These are phyloP conservation scores for Novymonas esmeraldas DNA, from an alignment of 208 protist species.

Conservation along the genomic window DNA sequence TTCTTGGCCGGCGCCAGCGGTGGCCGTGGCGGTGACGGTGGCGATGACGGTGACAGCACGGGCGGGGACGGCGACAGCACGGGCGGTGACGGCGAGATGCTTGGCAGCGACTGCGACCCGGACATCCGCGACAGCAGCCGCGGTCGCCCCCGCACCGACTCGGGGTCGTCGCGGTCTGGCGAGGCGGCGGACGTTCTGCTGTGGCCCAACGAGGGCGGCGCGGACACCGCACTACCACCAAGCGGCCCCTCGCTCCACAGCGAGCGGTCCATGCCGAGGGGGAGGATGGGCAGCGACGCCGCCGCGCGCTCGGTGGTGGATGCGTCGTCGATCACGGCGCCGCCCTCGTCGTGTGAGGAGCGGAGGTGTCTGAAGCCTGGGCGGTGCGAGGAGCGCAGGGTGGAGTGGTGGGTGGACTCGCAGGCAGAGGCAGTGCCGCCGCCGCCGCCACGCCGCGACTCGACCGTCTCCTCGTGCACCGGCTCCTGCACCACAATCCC, in stretches of 20 bases:
- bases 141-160: neutral
- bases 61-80: too few relatives aligned
- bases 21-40: neutral
- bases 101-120: neutral
- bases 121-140: neutral
- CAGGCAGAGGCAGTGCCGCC: constrained; percentile 1
- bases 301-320: neutral
- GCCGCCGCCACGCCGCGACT: neutral
- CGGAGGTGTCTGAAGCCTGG: neutral
- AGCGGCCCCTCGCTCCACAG: neutral
- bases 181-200: neutral
- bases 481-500: constrained; percentile 31
- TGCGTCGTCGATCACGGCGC: neutral
- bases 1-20: neutral
- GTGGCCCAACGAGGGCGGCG: neutral
- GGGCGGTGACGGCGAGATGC: neutral
- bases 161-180: neutral
- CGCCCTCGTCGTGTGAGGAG: constrained; percentile 2
- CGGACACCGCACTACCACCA: neutral
- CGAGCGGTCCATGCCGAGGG: neutral
- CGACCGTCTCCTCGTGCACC: constrained; percentile 22
- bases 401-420: constrained; percentile 10
- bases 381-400: constrained; percentile 5
- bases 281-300: neutral
- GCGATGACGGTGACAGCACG: too few relatives aligned